Evolutionary conservation across 2,329 filamentous ascomycete species (phyloP).

Genomic region (Microcyclospora pomicola): DNA sequence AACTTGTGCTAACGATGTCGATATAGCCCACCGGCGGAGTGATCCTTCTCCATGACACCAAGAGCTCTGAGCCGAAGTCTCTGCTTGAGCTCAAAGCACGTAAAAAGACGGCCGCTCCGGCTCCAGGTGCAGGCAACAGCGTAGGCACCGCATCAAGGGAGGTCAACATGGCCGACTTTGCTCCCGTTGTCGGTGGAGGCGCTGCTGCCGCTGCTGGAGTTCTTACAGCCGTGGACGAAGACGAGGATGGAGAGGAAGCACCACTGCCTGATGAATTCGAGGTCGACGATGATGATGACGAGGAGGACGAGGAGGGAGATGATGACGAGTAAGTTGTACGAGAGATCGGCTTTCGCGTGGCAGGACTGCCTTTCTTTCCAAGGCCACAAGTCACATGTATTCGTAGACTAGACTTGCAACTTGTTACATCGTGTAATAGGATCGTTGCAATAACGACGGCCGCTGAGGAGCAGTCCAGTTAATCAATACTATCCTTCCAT

Average conservation of each 20-base stretch:
- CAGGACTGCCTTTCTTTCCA: too few species aligned
- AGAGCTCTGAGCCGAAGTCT: constrained; percentile 62
- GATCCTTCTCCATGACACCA: constrained; percentile 75
- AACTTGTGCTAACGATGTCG: neutral
- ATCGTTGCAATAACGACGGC: too few species aligned
- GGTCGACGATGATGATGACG: constrained; percentile 53
- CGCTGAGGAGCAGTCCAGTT: too few species aligned
- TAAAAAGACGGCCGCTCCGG: constrained; percentile 45
- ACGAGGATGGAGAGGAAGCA: constrained; percentile 62
- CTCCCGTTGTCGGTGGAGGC: constrained; percentile 11
- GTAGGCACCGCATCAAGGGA: constrained; percentile 11
- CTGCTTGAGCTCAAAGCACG: constrained; percentile 86
- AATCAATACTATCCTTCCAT: too few species aligned
- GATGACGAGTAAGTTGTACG: too few species aligned
- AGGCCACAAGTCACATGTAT: too few species aligned
- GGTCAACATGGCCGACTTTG: constrained; percentile 22
- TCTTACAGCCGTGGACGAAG: constrained; percentile 77
- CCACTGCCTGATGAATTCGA: constrained; percentile 59
- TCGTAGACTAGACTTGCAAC: too few species aligned
- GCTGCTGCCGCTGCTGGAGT: constrained; percentile 49
- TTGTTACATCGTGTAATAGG: too few species aligned
- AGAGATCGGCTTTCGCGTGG: too few species aligned
- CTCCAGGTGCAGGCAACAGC: constrained; percentile 14
- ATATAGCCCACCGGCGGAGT: constrained; percentile 78
- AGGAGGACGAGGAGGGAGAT: constrained; percentile 14